A percentile compares a stretch with the other conserved stretches of the same genome.
Evolutionary conservation across 2,329 filamentous ascomycete genomes (phyloP).

Genomic region (Paecilomyces sp.): DNA sequence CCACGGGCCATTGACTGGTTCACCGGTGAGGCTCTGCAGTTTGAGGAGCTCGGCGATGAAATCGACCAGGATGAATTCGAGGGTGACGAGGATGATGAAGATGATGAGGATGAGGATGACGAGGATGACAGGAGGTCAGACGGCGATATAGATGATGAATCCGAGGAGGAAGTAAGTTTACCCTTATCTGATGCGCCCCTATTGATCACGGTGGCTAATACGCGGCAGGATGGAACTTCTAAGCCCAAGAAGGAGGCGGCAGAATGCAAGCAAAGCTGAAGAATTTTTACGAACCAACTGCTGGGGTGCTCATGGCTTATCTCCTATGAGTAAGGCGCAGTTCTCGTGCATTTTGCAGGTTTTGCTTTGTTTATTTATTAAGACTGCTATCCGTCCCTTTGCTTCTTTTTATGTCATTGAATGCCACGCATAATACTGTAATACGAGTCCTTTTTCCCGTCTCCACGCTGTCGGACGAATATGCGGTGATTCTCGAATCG

Average conservation of each 20-base stretch:
- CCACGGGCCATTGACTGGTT: constrained; percentile 99
- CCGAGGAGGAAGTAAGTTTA: constrained; percentile 43
- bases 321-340: constrained; percentile 45
- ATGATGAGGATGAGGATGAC: constrained; percentile 75
- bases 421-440: constrained; percentile 5
- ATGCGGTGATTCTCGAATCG: background rate
- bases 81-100: constrained; percentile 89
- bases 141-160: constrained; percentile 55
- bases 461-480: background rate
- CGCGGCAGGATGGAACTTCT: constrained; percentile 67
- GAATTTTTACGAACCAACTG: constrained; percentile 13
- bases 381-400: constrained; percentile 19
- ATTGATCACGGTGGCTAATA: constrained; percentile 14
- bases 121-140: constrained; percentile 71
- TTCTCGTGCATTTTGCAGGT: constrained; percentile 1
- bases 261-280: constrained; percentile 92
- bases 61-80: constrained; percentile 76
- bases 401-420: constrained; percentile 7
- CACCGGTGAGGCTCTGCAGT: constrained; percentile 93
- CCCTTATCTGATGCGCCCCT: background rate
- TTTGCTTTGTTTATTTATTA: constrained; percentile 8
- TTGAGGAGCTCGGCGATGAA: constrained; percentile 86
- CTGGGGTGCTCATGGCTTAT: background rate
- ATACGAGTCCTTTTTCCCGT: constrained; percentile 2
- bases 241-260: constrained; percentile 92